Percentiles rank a stretch among this genome's conserved stretches.
phyloP scores from a whole-genome alignment of 257 asterid genomes.

The Phtheirospermum japonicum region DNA sequence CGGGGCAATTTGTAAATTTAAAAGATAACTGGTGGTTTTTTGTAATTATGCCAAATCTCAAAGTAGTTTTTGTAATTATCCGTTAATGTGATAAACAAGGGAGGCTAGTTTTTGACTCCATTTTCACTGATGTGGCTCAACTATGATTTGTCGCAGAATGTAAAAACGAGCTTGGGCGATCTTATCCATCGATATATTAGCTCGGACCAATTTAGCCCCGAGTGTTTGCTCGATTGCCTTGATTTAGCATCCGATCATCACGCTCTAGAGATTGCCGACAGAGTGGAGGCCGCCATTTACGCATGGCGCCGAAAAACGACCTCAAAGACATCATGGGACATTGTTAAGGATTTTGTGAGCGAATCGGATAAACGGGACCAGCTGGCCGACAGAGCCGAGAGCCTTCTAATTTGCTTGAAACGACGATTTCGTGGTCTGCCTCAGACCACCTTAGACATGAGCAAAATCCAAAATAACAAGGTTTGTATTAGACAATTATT shows the following conservation, averaged over 20 bases:
- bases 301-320: neutral
- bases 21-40: too few relatives aligned
- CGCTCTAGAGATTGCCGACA: constrained; percentile 1
- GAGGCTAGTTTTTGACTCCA: too few relatives aligned
- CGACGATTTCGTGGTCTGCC: neutral
- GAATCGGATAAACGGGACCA: neutral
- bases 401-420: neutral
- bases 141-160: neutral
- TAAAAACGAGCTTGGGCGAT: constrained; percentile 5
- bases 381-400: neutral
- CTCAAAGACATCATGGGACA: constrained; percentile 4
- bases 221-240: constrained; percentile 1
- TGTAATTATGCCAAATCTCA: neutral
- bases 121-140: neutral
- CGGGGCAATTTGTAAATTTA: too few relatives aligned
- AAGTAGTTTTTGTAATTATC: neutral
- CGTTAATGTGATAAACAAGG: too few relatives aligned
- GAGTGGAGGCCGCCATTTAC: neutral
- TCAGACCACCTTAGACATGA: constrained; percentile 1
- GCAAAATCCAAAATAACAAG: neutral
- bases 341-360: neutral
- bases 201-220: neutral
- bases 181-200: neutral
- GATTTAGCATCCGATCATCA: constrained; percentile 11
- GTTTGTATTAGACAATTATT: neutral